These are phyloP conservation scores for Copromyces sp. DNA, from an alignment of 495 filamentous ascomycete genomes.

Conservation along the genomic window DNA sequence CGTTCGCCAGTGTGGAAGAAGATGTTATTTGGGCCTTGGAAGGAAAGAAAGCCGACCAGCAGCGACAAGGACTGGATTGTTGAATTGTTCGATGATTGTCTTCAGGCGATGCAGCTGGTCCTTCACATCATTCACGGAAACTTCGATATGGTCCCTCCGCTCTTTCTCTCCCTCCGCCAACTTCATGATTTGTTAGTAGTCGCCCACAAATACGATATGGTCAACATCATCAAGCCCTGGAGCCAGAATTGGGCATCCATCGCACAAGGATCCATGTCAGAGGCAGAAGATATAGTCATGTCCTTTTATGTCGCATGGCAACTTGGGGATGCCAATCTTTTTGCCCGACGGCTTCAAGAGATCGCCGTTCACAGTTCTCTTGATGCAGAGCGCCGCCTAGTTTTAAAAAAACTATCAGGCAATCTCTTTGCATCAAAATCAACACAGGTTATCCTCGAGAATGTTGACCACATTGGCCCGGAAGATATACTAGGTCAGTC, in stretches of 20 bases:
- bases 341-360: background rate
- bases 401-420: background rate
- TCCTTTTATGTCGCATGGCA: background rate
- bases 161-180: background rate
- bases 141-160: constrained; percentile 11
- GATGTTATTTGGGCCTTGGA: constrained; percentile 20
- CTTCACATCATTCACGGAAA: constrained; percentile 19
- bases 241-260: constrained; percentile 10
- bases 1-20: constrained; percentile 19
- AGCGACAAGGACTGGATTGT: constrained; percentile 13
- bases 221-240: constrained; percentile 17
- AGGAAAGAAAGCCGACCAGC: constrained; percentile 14
- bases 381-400: background rate
- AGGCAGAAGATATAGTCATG: background rate
- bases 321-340: background rate
- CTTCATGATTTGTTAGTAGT: constrained; percentile 15
- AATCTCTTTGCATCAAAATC: too few relatives aligned
- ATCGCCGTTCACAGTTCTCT: background rate
- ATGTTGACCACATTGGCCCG: background rate
- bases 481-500: background rate
- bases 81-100: constrained; percentile 16
- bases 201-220: constrained; percentile 20
- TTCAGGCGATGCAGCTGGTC: background rate
- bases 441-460: background rate
- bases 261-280: background rate